Conservation (phyloP, 2,329 filamentous ascomycete genomes). For the Trichocomaceae sp. region DNA sequence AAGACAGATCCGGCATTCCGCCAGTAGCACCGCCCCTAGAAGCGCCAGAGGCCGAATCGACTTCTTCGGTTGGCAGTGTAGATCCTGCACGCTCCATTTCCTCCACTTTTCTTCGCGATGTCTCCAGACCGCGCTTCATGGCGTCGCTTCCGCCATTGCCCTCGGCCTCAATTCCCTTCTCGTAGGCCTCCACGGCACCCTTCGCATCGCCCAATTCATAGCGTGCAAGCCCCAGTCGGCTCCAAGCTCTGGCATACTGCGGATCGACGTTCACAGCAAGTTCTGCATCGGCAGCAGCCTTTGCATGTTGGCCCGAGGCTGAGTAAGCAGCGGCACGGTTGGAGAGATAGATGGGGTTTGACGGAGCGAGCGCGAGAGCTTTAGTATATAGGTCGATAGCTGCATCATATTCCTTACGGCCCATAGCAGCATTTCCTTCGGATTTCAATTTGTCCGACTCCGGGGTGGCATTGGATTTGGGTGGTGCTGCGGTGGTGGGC, state of each 20-base stretch:
- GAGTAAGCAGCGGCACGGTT: slow-evolving; percentile 95
- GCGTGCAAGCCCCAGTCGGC: slow-evolving; percentile 78
- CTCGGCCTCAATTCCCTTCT: slow-evolving; percentile 86
- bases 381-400: slow-evolving; percentile 86
- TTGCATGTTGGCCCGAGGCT: slow-evolving; percentile 73
- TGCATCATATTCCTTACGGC: slow-evolving; percentile 75
- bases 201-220: slow-evolving; percentile 87
- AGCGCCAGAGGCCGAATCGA: slow-evolving; percentile 45
- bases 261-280: slow-evolving; percentile 82
- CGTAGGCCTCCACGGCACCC: slow-evolving; percentile 91
- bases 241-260: slow-evolving; percentile 96
- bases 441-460: slow-evolving; percentile 85
- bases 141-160: slow-evolving; percentile 90
- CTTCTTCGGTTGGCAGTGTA: slow-evolving; percentile 45
- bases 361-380: slow-evolving; percentile 71
- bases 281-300: slow-evolving; percentile 81
- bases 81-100: slow-evolving; percentile 60
- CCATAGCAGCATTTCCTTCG: slow-evolving; percentile 90
- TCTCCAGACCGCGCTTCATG: slow-evolving; percentile 96
- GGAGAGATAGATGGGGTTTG: slow-evolving; percentile 92
- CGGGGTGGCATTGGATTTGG: slow-evolving; percentile 44
- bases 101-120: slow-evolving; percentile 77
- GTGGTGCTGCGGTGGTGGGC: slow-evolving; percentile 31
- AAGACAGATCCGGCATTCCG: slow-evolving; percentile 65
- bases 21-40: slow-evolving; percentile 47